Evolutionary conservation across 2,329 filamentous ascomycete species (phyloP).

Genomic region (Phialocephala subalpina): DNA sequence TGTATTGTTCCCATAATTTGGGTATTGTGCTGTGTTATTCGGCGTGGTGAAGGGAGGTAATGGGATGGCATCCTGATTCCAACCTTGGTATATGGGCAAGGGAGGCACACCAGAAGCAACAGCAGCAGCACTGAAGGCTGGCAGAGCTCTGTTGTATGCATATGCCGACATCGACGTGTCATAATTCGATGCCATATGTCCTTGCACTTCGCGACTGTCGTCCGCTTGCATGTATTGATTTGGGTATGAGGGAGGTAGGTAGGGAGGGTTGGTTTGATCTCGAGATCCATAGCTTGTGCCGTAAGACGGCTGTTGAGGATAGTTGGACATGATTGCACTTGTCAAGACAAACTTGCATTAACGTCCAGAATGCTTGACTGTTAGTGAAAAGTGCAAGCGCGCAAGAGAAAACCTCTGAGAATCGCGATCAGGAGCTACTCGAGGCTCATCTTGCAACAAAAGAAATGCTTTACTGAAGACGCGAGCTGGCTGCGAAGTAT

Average conservation of each 20-base stretch:
- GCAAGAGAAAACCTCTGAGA: constrained; percentile 25
- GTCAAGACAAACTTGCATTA: constrained; percentile 31
- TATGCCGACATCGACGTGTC: constrained; percentile 38
- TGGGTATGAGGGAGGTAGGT: constrained; percentile 36
- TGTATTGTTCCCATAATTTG: constrained; percentile 27
- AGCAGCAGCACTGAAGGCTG: constrained; percentile 38
- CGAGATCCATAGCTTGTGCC: constrained; percentile 43
- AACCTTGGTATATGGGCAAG: constrained; percentile 42
- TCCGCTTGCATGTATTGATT: constrained; percentile 38
- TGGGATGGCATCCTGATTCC: constrained; percentile 41
- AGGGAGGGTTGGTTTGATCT: constrained; percentile 38
- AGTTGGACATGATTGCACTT: constrained; percentile 52
- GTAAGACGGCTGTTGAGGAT: constrained; percentile 53
- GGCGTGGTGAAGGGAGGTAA: constrained; percentile 36
- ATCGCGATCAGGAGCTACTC: constrained; percentile 33
- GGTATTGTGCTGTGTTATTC: constrained; percentile 29
- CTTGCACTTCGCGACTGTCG: constrained; percentile 33
- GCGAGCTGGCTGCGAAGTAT: constrained; percentile 11
- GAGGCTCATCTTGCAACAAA: constrained; percentile 37
- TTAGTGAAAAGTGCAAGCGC: constrained; percentile 31
- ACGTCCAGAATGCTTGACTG: constrained; percentile 19
- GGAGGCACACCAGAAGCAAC: constrained; percentile 39
- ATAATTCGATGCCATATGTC: constrained; percentile 37
- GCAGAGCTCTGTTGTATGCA: constrained; percentile 40
- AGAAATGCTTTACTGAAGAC: constrained; percentile 30